Evolutionary conservation across 345 rosid genomes (phyloP), one percentile per base, ranked within the genome.

Genomic region (Microthlaspi erraticum): DNA sequence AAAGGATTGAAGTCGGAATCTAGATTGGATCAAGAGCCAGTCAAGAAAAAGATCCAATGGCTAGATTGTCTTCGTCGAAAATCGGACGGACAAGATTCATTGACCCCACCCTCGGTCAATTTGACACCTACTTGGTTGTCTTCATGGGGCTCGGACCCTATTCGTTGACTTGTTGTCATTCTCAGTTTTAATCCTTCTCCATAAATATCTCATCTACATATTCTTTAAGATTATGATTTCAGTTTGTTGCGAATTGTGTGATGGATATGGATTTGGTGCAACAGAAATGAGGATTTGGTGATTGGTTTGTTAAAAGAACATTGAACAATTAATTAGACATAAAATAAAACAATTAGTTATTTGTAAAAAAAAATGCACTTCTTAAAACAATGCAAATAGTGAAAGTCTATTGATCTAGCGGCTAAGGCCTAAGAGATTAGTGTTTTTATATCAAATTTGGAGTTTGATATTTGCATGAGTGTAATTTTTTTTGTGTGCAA

Each of bases 21-120:
- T 50, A 33, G 48, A 23, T 16, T 61, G 49, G 34, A 56, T 32
- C 39, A 2, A n/a, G 67, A 74, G 67, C 61, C 46, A n/a, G 48
- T 74, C 62, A 55, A 60, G 51, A 32, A 43, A 53, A 39, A 39
- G 45, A 62, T 55, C 61, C 46, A 18, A 64, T 56, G 71, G 75
- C 33, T 43, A 12, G 13, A 1, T 60, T 58, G n/a, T 42, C 48
- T 14, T 59, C 16, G 3, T 56, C 44, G 37, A 8, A 14, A 69
- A 63, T 51, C 56, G 50, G 45, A 76, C 56, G 70, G 46, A 32
- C 54, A 49, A 16, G 36, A 70, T 74, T 53, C 20, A n/a, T 59
- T 45, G 63, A 60, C 71, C 78, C 61, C 57, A 68, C 64, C 20
- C 43, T 68, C 53, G 50, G 64, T 68, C 74, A 75, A 68, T 75